Percentiles rank a stretch among this genome's conserved stretches.
Conservation (phyloP, 345 rosid genomes). For the Kandelia obovata region DNA sequence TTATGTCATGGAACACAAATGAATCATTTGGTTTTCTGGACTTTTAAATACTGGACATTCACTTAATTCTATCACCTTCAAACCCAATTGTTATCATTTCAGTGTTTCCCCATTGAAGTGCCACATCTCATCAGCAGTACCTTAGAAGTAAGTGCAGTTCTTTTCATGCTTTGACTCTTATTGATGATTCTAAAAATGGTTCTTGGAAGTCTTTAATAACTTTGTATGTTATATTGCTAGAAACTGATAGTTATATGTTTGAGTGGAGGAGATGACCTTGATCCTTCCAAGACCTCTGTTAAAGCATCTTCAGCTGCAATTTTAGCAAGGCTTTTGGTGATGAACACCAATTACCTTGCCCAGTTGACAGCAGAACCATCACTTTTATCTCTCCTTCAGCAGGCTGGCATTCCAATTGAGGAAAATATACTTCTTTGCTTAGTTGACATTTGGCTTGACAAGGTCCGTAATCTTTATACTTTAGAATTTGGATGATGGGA, state of each 20-base stretch:
- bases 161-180: conserved; percentile 14
- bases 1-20: no score
- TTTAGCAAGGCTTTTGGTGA: conserved; percentile 91
- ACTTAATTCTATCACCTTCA: background rate
- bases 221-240: conserved; percentile 36
- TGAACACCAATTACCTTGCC: conserved; percentile 80
- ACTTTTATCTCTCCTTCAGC: conserved; percentile 66
- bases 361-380: conserved; percentile 87
- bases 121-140: conserved; percentile 80
- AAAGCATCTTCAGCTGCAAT: conserved; percentile 81
- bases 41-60: background rate
- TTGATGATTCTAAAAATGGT: conserved; percentile 11
- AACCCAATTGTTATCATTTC: conserved; percentile 1
- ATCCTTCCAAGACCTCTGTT: conserved; percentile 80
- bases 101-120: conserved; percentile 88
- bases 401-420: conserved; percentile 58
- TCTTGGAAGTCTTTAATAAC: conserved; percentile 10
- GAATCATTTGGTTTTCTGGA: no score
- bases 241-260: conserved; percentile 78
- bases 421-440: conserved; percentile 81
- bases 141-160: conserved; percentile 54
- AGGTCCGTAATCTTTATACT: conserved; percentile 46
- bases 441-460: conserved; percentile 94
- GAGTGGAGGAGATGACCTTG: conserved; percentile 81
- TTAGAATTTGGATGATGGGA: background rate